A percentile compares a stretch with the other conserved stretches of the same genome.
Evolutionary conservation across 495 filamentous ascomycete genomes (phyloP).

Genomic region (Cercophora sp.): DNA sequence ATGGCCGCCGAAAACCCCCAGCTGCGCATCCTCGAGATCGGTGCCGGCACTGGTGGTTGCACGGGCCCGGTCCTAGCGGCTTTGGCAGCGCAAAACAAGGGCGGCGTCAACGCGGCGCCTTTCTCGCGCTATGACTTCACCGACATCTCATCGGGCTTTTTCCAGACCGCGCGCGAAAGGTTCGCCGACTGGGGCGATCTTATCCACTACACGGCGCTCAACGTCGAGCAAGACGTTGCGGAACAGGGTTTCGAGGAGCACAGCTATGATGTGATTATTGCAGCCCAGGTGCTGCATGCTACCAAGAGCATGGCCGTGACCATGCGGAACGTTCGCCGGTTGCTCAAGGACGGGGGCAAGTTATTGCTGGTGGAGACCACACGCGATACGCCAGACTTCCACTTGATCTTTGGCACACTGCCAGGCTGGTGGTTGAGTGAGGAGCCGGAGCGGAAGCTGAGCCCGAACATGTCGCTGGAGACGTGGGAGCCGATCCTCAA

Average conservation of each 20-base stretch:
- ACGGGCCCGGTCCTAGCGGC: constrained; percentile 19
- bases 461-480: too few species aligned
- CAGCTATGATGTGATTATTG: constrained; percentile 48
- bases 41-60: constrained; percentile 26
- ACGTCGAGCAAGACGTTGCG: constrained; percentile 37
- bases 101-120: neutral
- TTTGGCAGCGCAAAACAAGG: neutral
- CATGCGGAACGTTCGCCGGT: constrained; percentile 36
- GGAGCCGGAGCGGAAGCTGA: too few species aligned
- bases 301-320: constrained; percentile 35
- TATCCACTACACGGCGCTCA: constrained; percentile 41
- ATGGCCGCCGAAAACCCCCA: constrained; percentile 26
- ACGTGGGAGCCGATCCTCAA: too few species aligned
- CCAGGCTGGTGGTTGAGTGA: constrained; percentile 48
- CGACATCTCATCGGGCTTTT: constrained; percentile 42
- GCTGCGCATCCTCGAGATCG: constrained; percentile 34
- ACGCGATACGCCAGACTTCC: neutral
- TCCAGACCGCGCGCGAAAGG: constrained; percentile 21
- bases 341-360: constrained; percentile 46
- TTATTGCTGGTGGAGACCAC: constrained; percentile 28
- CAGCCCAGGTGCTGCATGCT: constrained; percentile 42
- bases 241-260: constrained; percentile 40
- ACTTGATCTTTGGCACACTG: constrained; percentile 26
- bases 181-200: constrained; percentile 22
- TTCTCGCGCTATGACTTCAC: too few species aligned